Percentiles rank a stretch among this genome's conserved stretches.
Evolutionary conservation across 176 grass and related monocot species (phyloP).

Genomic region (Aechmea fasciata): DNA sequence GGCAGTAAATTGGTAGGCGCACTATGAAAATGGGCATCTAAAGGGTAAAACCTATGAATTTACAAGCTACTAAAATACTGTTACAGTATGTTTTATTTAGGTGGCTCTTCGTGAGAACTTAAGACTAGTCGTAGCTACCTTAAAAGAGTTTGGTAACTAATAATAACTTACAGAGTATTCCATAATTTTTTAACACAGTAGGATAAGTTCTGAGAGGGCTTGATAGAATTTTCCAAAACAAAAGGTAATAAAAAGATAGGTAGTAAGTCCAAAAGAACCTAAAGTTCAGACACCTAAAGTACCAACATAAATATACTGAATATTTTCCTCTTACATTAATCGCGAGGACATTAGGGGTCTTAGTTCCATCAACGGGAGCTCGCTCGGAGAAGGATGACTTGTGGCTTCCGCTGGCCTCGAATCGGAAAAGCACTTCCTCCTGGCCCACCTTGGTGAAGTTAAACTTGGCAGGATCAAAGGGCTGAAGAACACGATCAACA

Average conservation of each 20-base stretch:
- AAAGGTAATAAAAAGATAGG: no score
- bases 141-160: no score
- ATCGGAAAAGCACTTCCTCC: constrained; percentile 71
- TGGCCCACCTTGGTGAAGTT: constrained; percentile 84
- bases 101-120: neutral
- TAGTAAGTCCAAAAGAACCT: neutral
- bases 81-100: no score
- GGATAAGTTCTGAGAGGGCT: no score
- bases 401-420: constrained; percentile 28
- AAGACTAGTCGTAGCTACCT: no score
- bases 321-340: constrained; percentile 45
- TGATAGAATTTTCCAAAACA: no score
- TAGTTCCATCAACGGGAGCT: constrained; percentile 22
- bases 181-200: no score
- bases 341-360: constrained; percentile 38
- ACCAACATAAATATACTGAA: neutral
- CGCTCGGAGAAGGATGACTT: constrained; percentile 30
- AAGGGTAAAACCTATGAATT: no score
- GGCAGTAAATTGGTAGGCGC: no score
- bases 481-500: constrained; percentile 70
- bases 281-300: neutral
- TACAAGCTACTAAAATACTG: no score
- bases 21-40: no score
- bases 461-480: constrained; percentile 68
- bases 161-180: no score